Conservation (phyloP, 371 early-diverging fungal genomes). For the Apophysomyces ossiformis region DNA sequence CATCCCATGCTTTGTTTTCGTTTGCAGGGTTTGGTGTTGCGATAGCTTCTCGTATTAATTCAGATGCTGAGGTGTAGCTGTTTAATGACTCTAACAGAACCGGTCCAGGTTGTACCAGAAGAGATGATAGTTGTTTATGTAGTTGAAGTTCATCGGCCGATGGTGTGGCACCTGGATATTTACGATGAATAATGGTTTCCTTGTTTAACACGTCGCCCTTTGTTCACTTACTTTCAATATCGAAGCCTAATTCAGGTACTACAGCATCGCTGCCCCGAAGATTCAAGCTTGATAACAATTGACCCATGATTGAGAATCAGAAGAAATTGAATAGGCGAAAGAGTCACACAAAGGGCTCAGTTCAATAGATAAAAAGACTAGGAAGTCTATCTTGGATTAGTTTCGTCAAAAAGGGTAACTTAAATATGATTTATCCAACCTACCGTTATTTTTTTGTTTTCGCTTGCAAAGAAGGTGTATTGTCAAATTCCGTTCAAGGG, state of each 20-base stretch:
- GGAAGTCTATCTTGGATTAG: not conserved
- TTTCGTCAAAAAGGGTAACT: not conserved
- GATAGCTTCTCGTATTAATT: conserved; percentile 72
- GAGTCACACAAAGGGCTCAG: conserved; percentile 10
- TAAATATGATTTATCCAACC: not conserved
- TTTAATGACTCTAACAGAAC: conserved; percentile 54
- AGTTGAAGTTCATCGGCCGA: conserved; percentile 56
- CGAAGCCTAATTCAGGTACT: conserved; percentile 56
- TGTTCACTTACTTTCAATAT: conserved; percentile 51
- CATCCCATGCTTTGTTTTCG: conserved; percentile 87
- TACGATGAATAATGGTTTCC: conserved; percentile 4
- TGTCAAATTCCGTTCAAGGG: not conserved
- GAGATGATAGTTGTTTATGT: conserved; percentile 50
- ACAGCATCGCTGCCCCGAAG: conserved; percentile 44
- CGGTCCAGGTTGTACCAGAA: conserved; percentile 51
- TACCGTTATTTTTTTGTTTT: not conserved
- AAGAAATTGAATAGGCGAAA: conserved; percentile 2
- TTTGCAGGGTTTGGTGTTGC: conserved; percentile 77
- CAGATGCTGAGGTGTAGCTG: conserved; percentile 50
- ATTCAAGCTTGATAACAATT: conserved; percentile 47
- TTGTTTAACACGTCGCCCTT: not conserved
- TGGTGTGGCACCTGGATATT: conserved; percentile 52
- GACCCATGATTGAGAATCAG: conserved; percentile 35
- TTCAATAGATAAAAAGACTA: not conserved
- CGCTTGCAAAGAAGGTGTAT: not conserved